A percentile compares a stretch with the other conserved stretches of the same genome.
Evolutionary conservation across 2,329 filamentous ascomycete genomes (phyloP).

Genomic region (Cadophora sp.): DNA sequence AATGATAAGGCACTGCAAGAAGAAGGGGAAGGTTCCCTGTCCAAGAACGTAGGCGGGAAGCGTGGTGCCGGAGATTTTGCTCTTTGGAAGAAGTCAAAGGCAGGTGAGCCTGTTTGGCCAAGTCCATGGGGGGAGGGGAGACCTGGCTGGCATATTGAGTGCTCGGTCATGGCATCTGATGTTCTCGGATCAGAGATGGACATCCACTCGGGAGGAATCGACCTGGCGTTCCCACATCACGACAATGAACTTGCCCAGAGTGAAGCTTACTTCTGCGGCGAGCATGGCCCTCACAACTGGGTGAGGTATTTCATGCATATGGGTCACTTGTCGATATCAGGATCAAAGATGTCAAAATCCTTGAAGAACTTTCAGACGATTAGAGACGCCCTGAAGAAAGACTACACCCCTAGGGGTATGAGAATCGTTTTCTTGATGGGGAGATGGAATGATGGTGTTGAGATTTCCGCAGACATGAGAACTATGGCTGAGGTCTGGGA

Average conservation of each 20-base stretch:
- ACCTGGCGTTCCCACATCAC: slow-evolving; percentile 90
- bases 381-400: slow-evolving; percentile 73
- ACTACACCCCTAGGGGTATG: slow-evolving; percentile 79
- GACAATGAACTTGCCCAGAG: slow-evolving; percentile 92
- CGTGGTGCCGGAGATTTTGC: slow-evolving; percentile 84
- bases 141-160: slow-evolving; percentile 97
- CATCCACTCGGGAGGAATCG: slow-evolving; percentile 91
- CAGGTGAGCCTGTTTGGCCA: slow-evolving; percentile 89
- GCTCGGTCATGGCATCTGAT: slow-evolving; percentile 93
- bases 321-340: slow-evolving; percentile 88
- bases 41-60: slow-evolving; percentile 69
- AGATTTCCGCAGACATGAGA: slow-evolving; percentile 85
- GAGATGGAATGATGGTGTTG: slow-evolving; percentile 88
- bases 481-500: slow-evolving; percentile 81
- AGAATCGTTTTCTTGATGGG: slow-evolving; percentile 88
- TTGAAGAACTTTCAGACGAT: slow-evolving; percentile 97
- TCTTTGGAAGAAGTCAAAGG: slow-evolving; percentile 91
- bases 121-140: slow-evolving; percentile 87
- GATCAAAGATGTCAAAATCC: slow-evolving; percentile 95
- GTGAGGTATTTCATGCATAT: slow-evolving; percentile 97
- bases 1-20: slow-evolving; percentile 84
- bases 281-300: slow-evolving; percentile 71
- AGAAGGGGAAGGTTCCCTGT: slow-evolving; percentile 87
- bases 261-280: slow-evolving; percentile 73
- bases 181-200: slow-evolving; percentile 87